Evolutionary conservation across 2,329 filamentous ascomycete species (phyloP).

Genomic region (Colletotrichum endophyticum): DNA sequence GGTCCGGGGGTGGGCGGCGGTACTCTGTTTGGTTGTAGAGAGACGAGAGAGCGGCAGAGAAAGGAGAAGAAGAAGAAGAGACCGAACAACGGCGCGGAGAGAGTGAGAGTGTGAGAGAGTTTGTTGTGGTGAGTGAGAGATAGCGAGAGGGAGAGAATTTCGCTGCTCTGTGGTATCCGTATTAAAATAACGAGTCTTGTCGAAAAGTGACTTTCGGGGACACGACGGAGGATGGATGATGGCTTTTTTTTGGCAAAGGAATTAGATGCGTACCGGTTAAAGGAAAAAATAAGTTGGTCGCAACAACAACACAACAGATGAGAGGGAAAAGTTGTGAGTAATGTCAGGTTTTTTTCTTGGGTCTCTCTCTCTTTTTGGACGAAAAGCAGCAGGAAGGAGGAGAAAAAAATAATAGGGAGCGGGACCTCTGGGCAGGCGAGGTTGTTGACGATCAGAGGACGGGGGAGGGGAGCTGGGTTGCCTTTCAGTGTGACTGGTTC

Average conservation of each 20-base stretch:
- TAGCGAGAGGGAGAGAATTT: background rate
- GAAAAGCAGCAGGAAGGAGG: background rate
- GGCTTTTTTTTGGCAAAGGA: background rate
- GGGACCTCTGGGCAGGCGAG: constrained; percentile 4
- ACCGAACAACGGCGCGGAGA: background rate
- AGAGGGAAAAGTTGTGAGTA: background rate
- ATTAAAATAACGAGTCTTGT: constrained; percentile 10
- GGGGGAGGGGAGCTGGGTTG: background rate
- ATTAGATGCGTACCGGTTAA: constrained; percentile 13
- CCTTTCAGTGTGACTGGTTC: background rate
- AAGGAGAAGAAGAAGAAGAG: constrained; percentile 22
- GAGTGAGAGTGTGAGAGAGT: background rate
- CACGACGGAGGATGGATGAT: background rate
- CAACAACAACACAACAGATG: constrained; percentile 12
- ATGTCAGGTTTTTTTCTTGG: background rate
- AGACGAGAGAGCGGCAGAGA: constrained; percentile 20
- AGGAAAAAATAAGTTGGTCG: background rate
- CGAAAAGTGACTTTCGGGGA: background rate
- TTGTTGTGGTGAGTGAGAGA: background rate
- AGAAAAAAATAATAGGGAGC: background rate
- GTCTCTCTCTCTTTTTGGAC: background rate
- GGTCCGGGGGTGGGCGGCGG: background rate
- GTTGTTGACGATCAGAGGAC: constrained; percentile 11
- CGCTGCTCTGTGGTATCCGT: constrained; percentile 1
- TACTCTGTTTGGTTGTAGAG: constrained; percentile 15